Evolutionary conservation across 768 basidiomycete species (phyloP).

Genomic region (Sporobolomyces pararoseus): DNA sequence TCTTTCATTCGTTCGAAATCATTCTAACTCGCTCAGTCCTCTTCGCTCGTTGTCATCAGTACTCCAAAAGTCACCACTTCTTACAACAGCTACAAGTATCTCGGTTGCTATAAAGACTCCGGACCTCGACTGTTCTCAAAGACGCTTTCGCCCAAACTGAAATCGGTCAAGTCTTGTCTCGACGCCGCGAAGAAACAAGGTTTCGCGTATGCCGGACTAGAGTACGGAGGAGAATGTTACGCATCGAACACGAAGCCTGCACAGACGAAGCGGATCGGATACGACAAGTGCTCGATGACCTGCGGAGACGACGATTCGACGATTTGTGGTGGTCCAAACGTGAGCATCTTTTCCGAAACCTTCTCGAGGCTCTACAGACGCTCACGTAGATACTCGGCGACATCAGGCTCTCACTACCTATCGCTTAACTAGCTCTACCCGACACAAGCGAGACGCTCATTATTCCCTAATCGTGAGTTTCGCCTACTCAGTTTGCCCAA

Average conservation of each 20-base stretch:
- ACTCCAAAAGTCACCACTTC: slow-evolving; percentile 3
- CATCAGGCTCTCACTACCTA: slow-evolving; percentile 14
- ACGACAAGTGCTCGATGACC: slow-evolving; percentile 13
- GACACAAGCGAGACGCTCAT: slow-evolving; percentile 10
- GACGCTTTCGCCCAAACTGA: neutral
- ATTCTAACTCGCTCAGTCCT: neutral
- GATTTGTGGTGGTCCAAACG: slow-evolving; percentile 13
- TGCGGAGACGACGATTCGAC: neutral
- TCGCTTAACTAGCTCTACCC: neutral
- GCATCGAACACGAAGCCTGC: neutral
- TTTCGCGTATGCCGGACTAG: slow-evolving; percentile 5
- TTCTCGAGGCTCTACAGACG: neutral
- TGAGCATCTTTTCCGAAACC: neutral
- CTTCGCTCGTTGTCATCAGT: neutral
- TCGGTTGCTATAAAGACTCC: slow-evolving; percentile 13
- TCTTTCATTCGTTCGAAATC: too few species aligned
- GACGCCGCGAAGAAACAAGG: neutral
- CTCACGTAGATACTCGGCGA: neutral
- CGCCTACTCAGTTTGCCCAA: too few species aligned
- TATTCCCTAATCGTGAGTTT: neutral
- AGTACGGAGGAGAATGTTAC: slow-evolving; percentile 19
- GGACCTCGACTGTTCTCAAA: neutral
- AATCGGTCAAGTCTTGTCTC: slow-evolving; percentile 11
- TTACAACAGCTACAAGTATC: slow-evolving; percentile 8
- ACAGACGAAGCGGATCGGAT: slow-evolving; percentile 13